These are phyloP conservation scores for Calocera cornea DNA, from an alignment of 768 basidiomycete species.

Conservation along the genomic window DNA sequence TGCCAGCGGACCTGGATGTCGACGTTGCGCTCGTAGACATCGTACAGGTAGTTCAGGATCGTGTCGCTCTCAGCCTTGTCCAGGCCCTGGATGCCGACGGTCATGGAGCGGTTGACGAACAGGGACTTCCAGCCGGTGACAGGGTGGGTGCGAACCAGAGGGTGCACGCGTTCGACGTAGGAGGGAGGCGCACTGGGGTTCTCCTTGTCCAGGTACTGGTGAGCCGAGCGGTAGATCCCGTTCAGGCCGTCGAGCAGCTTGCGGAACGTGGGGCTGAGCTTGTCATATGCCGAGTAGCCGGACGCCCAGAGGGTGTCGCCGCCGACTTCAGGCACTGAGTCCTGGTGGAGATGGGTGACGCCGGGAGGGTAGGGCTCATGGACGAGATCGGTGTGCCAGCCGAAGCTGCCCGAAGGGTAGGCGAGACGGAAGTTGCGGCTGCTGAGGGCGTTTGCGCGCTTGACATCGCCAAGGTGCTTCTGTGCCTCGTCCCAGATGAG, in stretches of 20 bases:
- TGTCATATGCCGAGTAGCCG: slow-evolving; percentile 20
- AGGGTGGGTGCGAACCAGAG: too few species aligned
- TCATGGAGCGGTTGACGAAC: slow-evolving; percentile 19
- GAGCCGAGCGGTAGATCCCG: slow-evolving; percentile 21
- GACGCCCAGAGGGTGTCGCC: slow-evolving; percentile 23
- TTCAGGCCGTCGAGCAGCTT: slow-evolving; percentile 20
- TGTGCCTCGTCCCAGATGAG: slow-evolving; percentile 22
- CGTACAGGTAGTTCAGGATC: slow-evolving; percentile 15
- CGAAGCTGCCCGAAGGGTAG: slow-evolving; percentile 17
- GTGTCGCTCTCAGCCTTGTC: slow-evolving; percentile 13
- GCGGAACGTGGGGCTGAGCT: slow-evolving; percentile 20
- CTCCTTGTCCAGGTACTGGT: slow-evolving; percentile 19
- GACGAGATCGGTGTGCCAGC: slow-evolving; percentile 21
- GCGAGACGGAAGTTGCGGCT: slow-evolving; percentile 14
- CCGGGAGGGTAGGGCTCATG: slow-evolving; percentile 20
- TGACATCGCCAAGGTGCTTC: slow-evolving; percentile 9
- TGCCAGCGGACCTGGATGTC: slow-evolving; percentile 23
- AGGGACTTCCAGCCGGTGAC: slow-evolving; percentile 22
- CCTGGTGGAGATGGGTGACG: slow-evolving; percentile 21
- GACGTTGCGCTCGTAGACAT: slow-evolving; percentile 14
- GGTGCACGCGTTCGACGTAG: not conserved
- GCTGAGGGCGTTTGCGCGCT: slow-evolving; percentile 3
- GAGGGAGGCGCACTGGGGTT: slow-evolving; percentile 15
- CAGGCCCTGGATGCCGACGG: slow-evolving; percentile 18
- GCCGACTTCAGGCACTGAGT: slow-evolving; percentile 21